Evolutionary conservation across 176 grass and related monocot genomes (phyloP).

Genomic region (Saccharum spontaneum): DNA sequence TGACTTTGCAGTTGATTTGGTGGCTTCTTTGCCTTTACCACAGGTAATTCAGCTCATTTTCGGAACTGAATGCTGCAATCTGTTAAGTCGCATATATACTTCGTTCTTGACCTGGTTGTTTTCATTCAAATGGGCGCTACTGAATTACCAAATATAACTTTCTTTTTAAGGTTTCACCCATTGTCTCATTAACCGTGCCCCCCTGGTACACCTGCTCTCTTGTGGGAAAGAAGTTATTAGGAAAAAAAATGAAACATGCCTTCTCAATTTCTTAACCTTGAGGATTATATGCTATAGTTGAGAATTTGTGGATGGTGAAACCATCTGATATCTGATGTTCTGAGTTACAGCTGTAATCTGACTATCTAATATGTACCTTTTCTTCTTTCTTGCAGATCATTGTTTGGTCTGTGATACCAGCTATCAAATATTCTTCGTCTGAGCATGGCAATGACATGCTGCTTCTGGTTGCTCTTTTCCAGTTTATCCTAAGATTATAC

Average conservation of each 20-base stretch:
- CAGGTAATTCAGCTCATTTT: conserved; percentile 59
- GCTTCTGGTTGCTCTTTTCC: conserved; percentile 71
- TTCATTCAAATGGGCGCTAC: neutral
- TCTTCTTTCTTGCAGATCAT: conserved; percentile 63
- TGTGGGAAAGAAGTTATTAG: neutral
- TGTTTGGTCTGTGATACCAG: conserved; percentile 85
- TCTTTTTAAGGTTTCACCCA: neutral
- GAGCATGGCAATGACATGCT: conserved; percentile 76
- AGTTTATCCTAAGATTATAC: conserved; percentile 82
- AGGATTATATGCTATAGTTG: neutral
- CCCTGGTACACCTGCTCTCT: neutral
- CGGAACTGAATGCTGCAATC: neutral
- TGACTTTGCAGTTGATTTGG: conserved; percentile 67
- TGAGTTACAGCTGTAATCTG: conserved; percentile 8
- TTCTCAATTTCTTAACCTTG: neutral
- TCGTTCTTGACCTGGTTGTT: neutral
- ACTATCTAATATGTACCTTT: conserved; percentile 32
- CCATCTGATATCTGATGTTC: conserved; percentile 6
- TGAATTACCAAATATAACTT: neutral
- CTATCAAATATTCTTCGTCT: conserved; percentile 63
- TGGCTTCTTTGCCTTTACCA: conserved; percentile 86
- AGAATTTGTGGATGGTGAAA: neutral
- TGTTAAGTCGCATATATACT: neutral
- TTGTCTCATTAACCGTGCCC: neutral
- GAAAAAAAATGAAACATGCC: neutral